Conservation (phyloP, 2,329 filamentous ascomycete species). For the Xylaria sp. region DNA sequence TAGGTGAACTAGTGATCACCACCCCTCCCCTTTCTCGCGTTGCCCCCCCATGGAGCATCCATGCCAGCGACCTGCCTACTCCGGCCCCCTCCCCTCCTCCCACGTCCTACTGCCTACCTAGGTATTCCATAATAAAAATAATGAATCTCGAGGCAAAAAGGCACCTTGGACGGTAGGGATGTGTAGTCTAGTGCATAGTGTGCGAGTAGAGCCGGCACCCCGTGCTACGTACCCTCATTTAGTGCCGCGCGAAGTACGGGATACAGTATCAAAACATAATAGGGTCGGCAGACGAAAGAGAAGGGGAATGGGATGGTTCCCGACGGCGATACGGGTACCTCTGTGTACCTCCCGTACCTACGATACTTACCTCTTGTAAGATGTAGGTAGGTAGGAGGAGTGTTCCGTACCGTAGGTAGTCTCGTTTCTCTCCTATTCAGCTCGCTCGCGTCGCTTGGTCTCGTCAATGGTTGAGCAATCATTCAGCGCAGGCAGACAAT, state of each 20-base stretch:
- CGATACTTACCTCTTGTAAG: too few relatives aligned
- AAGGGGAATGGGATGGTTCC: constrained; percentile 12
- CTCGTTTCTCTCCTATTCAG: too few relatives aligned
- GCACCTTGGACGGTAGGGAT: too few relatives aligned
- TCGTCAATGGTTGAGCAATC: too few relatives aligned
- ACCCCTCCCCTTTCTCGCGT: constrained; percentile 24
- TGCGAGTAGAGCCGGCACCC: too few relatives aligned
- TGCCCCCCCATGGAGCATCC: constrained; percentile 21
- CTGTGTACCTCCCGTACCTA: background rate
- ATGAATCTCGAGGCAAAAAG: too few relatives aligned
- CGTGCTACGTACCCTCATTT: background rate
- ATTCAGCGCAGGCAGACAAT: too few relatives aligned
- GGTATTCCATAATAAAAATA: too few relatives aligned
- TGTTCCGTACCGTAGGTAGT: too few relatives aligned
- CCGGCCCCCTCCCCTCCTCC: constrained; percentile 26
- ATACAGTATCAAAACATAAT: background rate
- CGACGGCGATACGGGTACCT: background rate
- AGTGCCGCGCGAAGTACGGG: constrained; percentile 5
- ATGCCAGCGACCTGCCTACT: constrained; percentile 32
- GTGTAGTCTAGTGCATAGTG: too few relatives aligned
- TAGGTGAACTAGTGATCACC: background rate
- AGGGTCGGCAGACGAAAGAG: constrained; percentile 28
- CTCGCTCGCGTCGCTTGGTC: too few relatives aligned
- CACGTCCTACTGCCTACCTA: background rate
- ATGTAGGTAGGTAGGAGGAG: too few relatives aligned